Percentiles rank a stretch among this genome's conserved stretches.
These are phyloP conservation scores for Nemania abortiva DNA, from an alignment of 2,329 filamentous ascomycete species.

Conservation along the genomic window DNA sequence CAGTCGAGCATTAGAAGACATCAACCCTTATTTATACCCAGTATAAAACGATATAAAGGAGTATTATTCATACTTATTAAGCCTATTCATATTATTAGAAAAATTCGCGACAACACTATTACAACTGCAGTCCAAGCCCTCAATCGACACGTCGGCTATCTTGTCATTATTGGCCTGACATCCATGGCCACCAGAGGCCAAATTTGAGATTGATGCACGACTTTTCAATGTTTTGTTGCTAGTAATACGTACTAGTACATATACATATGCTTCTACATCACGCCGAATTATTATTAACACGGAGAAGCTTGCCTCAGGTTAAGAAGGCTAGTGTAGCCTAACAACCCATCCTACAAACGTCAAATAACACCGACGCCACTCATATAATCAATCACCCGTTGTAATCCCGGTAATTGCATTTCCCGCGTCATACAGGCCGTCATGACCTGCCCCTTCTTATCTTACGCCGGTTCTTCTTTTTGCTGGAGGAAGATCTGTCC, in stretches of 20 bases:
- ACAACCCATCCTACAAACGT: background rate
- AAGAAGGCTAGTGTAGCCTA: background rate
- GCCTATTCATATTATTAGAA: too few relatives aligned
- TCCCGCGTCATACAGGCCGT: background rate
- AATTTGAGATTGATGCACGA: too few relatives aligned
- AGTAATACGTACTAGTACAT: slow-evolving; percentile 10
- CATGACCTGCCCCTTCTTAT: slow-evolving; percentile 54
- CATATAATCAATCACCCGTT: background rate
- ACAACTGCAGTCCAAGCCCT: background rate
- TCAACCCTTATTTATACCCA: too few relatives aligned
- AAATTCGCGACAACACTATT: too few relatives aligned
- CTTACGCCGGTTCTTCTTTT: slow-evolving; percentile 35
- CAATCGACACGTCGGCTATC: background rate
- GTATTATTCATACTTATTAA: too few relatives aligned
- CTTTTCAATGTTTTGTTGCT: background rate
- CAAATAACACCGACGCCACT: background rate
- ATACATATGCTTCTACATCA: background rate
- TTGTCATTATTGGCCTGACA: too few relatives aligned
- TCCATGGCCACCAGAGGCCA: too few relatives aligned
- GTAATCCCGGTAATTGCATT: background rate
- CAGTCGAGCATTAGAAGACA: too few relatives aligned
- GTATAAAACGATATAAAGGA: too few relatives aligned
- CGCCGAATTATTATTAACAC: background rate
- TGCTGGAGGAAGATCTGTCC: slow-evolving; percentile 30
- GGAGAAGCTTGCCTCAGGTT: background rate